Percentiles rank a stretch among this genome's conserved stretches.
Evolutionary conservation across 768 basidiomycete genomes (phyloP).

Genomic region (Mycena amicta): DNA sequence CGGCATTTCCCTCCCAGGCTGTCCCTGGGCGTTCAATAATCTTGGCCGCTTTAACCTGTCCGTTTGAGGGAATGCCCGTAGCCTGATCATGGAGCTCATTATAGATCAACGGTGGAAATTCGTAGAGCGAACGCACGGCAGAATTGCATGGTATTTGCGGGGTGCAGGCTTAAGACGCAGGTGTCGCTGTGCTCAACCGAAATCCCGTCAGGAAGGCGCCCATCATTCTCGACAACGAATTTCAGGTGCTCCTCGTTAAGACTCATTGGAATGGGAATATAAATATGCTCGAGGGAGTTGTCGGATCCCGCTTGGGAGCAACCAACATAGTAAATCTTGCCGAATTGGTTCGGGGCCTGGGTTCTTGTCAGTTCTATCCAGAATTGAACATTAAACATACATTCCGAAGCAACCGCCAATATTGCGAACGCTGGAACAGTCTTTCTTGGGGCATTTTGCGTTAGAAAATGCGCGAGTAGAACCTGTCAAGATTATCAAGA

Average conservation of each 20-base stretch:
- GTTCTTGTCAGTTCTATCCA: neutral
- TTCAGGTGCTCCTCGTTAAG: neutral
- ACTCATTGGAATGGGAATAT: neutral
- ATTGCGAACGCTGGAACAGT: slow-evolving; percentile 6
- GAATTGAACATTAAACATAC: neutral
- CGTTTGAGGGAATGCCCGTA: neutral
- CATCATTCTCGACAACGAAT: slow-evolving; percentile 3
- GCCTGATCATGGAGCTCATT: neutral
- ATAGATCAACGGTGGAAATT: neutral
- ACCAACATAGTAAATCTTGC: slow-evolving; percentile 1
- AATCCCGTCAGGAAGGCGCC: neutral
- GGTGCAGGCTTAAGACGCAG: slow-evolving; percentile 6
- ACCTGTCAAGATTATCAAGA: neutral
- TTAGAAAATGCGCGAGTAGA: neutral
- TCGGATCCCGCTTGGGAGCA: neutral
- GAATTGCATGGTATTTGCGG: neutral
- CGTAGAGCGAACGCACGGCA: slow-evolving; percentile 1
- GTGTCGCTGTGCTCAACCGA: neutral
- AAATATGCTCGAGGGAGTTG: neutral
- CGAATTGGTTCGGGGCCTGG: neutral
- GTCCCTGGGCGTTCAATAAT: neutral
- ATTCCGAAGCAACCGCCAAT: neutral
- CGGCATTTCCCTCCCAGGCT: no score
- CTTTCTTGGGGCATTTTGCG: slow-evolving; percentile 3
- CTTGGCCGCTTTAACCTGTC: neutral